These are phyloP conservation scores for Penicillium mononematosum DNA, from an alignment of 495 filamentous ascomycete genomes.

Conservation along the genomic window DNA sequence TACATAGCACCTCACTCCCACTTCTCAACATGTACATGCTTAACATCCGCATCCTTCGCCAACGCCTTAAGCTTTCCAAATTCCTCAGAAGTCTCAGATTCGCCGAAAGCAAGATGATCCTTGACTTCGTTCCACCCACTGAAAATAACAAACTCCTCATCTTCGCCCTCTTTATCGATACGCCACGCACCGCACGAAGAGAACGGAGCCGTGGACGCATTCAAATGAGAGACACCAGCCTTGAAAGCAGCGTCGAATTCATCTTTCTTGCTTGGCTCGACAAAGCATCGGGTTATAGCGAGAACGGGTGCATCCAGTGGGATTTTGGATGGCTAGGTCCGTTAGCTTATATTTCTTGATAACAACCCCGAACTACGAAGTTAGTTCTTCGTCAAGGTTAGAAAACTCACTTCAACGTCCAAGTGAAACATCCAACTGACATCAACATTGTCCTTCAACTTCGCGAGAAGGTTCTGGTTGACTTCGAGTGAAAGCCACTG, in stretches of 20 bases:
- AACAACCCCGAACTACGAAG: background rate
- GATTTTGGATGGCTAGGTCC: constrained; percentile 16
- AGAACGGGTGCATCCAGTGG: constrained; percentile 44
- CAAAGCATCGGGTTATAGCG: constrained; percentile 43
- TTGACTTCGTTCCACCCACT: background rate
- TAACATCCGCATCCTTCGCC: constrained; percentile 41
- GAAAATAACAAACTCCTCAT: constrained; percentile 11
- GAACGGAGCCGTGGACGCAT: constrained; percentile 31
- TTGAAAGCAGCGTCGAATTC: constrained; percentile 39
- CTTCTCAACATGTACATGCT: constrained; percentile 34
- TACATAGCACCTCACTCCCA: constrained; percentile 17
- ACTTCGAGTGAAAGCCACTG: constrained; percentile 43
- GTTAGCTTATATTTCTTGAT: background rate
- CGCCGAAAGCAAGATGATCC: constrained; percentile 41
- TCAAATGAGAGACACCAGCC: constrained; percentile 30
- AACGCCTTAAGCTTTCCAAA: constrained; percentile 33
- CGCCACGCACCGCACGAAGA: constrained; percentile 6
- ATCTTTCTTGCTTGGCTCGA: constrained; percentile 39
- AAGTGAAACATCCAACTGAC: constrained; percentile 43
- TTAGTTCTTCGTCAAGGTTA: background rate
- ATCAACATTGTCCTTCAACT: constrained; percentile 42
- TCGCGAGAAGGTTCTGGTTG: constrained; percentile 41
- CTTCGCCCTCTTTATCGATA: background rate
- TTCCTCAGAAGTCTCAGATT: constrained; percentile 35
- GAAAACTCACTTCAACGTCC: constrained; percentile 26